Base-by-base conservation (phyloP, 2,329 filamentous ascomycete genomes). In the Microcyclosporella mali region DNA sequence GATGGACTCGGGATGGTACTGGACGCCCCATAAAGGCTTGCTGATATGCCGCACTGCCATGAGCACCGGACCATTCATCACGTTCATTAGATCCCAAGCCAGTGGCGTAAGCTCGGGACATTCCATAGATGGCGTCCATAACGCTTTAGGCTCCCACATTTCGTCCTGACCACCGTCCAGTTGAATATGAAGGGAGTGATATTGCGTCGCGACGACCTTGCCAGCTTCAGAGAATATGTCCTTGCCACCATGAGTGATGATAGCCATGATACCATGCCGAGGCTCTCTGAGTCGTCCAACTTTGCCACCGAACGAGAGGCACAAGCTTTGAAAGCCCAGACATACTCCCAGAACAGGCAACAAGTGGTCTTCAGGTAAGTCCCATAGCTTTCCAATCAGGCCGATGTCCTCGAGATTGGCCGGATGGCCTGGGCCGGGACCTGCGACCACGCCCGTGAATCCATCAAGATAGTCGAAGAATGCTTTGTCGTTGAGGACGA, bases 1-100 rank as follows among this genome's bases (percentile, higher is more conserved):
- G 11, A 88, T 78, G 0, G 87, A 94, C 63, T 95, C 88, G 0
- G 88, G 88, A 58, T 95, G 88, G 56, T 92, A 95, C 59, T 95
- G 89, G 14, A 95, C 73, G 0, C 85, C 89, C 82, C 85, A 94
- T 50, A 90, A 85, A 0, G 89, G 88, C 51, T 79, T 82, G 1
- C 51, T 59, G 14, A 61, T 66, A 61, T 94, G 88, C 50, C 73
- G 78, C 12, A 82, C 79, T 0, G 77, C 85, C 86, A 94, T 94
- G n/a, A 92, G 65, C 3, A 88, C 71, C n/a, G 66, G 62, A 1
- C 70, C 74, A 50, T 81, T 80, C 0, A 37, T 43, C 4, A 57
- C 51, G 43, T 67, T 66, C 43, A 67, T 65, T 14, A 69, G 59
- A 40, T 71, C 69, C 70, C 71, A 74, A 10, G 70, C 70, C n/a